Evolutionary conservation across 2,329 filamentous ascomycete species (phyloP).

Genomic region (Lizonia empirigonia): DNA sequence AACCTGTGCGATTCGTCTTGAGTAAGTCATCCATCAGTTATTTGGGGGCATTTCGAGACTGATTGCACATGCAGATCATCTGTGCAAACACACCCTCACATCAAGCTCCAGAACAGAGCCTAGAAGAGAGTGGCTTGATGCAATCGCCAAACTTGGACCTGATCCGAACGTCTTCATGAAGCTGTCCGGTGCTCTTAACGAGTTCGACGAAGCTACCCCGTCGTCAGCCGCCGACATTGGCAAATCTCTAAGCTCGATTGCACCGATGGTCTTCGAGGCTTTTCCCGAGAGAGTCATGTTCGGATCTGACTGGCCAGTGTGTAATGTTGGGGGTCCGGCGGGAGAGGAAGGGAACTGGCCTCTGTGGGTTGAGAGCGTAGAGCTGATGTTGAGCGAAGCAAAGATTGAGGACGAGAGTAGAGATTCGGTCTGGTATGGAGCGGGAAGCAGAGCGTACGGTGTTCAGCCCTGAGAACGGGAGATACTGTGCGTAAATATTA

Average conservation of each 20-base stretch:
- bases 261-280: constrained; percentile 62
- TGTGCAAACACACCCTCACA: constrained; percentile 85
- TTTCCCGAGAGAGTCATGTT: constrained; percentile 84
- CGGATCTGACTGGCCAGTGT: constrained; percentile 92
- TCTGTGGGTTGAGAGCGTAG: constrained; percentile 75
- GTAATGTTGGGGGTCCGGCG: constrained; percentile 68
- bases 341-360: constrained; percentile 67
- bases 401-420: constrained; percentile 65
- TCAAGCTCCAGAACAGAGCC: constrained; percentile 47
- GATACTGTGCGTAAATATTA: background rate
- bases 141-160: constrained; percentile 70
- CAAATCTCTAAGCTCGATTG: constrained; percentile 29
- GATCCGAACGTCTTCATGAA: constrained; percentile 80
- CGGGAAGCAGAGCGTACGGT: constrained; percentile 72
- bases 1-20: constrained; percentile 65
- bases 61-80: constrained; percentile 67
- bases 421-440: constrained; percentile 72
- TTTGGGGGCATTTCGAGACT: background rate
- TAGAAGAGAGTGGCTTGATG: constrained; percentile 71
- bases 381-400: constrained; percentile 61
- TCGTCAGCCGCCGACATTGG: constrained; percentile 5
- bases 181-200: constrained; percentile 83
- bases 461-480: background rate
- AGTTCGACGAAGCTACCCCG: constrained; percentile 64
- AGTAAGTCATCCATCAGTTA: constrained; percentile 58